Conservation (phyloP, 306 rosid species). For the Argentina anserina region DNA sequence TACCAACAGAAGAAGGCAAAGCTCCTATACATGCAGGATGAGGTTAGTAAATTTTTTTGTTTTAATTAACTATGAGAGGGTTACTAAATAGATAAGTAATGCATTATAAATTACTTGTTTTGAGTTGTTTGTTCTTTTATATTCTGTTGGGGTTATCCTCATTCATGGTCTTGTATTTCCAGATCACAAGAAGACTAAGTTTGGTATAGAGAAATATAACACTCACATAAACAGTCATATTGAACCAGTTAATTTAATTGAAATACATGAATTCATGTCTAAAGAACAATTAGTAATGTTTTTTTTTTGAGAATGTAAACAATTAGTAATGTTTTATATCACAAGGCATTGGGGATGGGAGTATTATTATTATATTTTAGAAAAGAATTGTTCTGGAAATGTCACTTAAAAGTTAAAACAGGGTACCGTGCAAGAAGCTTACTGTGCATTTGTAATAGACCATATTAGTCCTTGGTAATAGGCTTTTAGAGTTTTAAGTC, state of each 20-base stretch:
- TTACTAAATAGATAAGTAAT: neutral
- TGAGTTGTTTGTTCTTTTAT: neutral
- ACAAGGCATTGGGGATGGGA: neutral
- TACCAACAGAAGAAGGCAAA: slow-evolving; percentile 75
- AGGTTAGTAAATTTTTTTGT: slow-evolving; percentile 46
- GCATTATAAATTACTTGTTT: neutral
- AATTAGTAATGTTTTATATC: neutral
- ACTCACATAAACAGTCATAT: neutral
- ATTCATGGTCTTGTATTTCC: neutral
- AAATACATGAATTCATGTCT: neutral
- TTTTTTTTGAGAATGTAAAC: too few species aligned
- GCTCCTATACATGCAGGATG: slow-evolving; percentile 77
- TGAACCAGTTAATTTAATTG: neutral
- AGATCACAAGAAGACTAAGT: neutral
- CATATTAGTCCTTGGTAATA: neutral
- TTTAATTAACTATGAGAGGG: neutral
- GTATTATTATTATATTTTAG: neutral
- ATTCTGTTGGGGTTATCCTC: neutral
- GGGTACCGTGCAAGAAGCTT: neutral
- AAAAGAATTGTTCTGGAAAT: neutral
- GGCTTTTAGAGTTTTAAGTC: neutral
- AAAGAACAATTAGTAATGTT: neutral
- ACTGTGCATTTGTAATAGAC: neutral
- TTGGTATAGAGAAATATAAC: neutral
- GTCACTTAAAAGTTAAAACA: neutral